Base-by-base conservation (phyloP, 139 green algal genomes). In the Closterium sp. region DNA sequence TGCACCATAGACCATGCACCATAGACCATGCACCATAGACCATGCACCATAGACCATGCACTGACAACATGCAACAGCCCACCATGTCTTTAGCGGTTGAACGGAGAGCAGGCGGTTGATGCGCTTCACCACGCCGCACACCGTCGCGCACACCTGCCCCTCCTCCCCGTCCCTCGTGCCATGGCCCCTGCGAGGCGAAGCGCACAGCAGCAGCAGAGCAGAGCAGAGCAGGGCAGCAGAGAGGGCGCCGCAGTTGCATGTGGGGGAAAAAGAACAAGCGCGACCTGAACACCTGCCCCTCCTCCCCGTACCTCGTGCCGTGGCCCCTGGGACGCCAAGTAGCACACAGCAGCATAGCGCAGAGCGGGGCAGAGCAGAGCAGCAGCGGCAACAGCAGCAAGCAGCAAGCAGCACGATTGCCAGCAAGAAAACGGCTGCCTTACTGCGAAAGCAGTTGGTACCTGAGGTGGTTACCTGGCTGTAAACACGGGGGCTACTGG, bases 41-140 rank as follows among this genome's bases (percentile, higher is more conserved):
- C n/a, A n/a, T n/a, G n/a, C n/a, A n/a, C n/a, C 36, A 55, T 6
- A 10, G 12, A 28, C 55, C 23, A 3, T 2, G 25, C 55, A 76
- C 4, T 25, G 9, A n/a, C n/a, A n/a, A n/a, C n/a, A n/a, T 16
- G 21, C 55, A 3, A 19, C 55, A 0, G 25, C 84, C 12, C 87
- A 92, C 90, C 81, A 33, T 66, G 69, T 34, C 28, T 91, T 86
- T 28, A 94, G 43, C 0, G 91, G 81, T 23, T 64, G 30, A 12
- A 94, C 91, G 36, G 91, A 93, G 34, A 94, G 33, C 23, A 94
- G 87, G 8, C 85, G 85, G 66, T 92, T 94, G 33, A 94, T 81
- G 25, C 91, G 91, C 87, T 94, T 69, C 88, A 94, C 91, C 88
- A 94, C 88, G 10, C 91, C 91, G 76, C 91, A 94, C 34, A 94